These are phyloP conservation scores for Taiwanofungus camphoratus DNA, from an alignment of 1,284 basidiomycete species.

Conservation along the genomic window DNA sequence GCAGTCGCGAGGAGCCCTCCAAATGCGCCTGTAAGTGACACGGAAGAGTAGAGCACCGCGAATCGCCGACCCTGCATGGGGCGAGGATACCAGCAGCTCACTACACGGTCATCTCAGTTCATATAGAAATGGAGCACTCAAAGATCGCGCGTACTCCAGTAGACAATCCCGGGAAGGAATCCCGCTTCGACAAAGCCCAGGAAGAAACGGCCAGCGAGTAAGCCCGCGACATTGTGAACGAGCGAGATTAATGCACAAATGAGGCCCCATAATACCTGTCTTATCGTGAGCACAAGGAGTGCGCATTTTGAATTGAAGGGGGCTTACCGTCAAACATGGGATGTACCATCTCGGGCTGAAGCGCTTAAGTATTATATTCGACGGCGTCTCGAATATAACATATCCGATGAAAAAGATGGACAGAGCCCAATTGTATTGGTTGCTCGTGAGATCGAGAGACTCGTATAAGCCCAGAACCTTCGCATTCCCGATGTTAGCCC, in stretches of 20 bases:
- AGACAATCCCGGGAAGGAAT: constrained; percentile 55
- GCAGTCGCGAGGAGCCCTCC: constrained; percentile 48
- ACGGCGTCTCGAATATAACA: constrained; percentile 64
- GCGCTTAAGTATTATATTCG: constrained; percentile 24
- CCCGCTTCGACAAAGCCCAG: constrained; percentile 36
- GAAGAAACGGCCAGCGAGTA: constrained; percentile 62
- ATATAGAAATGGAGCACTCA: too few relatives aligned
- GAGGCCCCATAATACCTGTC: constrained; percentile 20
- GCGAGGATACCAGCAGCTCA: constrained; percentile 28
- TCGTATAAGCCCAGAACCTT: constrained; percentile 27
- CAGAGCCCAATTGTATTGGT: constrained; percentile 56
- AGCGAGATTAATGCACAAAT: constrained; percentile 35
- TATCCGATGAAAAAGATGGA: constrained; percentile 65
- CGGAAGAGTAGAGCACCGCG: constrained; percentile 49
- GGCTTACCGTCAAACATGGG: constrained; percentile 20
- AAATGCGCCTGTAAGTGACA: constrained; percentile 57
- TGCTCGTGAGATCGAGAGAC: constrained; percentile 21
- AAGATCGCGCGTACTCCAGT: constrained; percentile 38
- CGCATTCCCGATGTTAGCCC: constrained; percentile 39
- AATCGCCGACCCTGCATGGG: constrained; percentile 21
- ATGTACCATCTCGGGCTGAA: constrained; percentile 47
- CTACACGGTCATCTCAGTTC: too few relatives aligned
- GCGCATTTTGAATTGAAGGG: constrained; percentile 17
- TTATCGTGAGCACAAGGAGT: constrained; percentile 8
- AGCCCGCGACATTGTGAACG: constrained; percentile 43